Percentiles rank a stretch among this genome's conserved stretches.
Conservation (phyloP, 1,284 basidiomycete genomes). For the Stereum hirsutum region DNA sequence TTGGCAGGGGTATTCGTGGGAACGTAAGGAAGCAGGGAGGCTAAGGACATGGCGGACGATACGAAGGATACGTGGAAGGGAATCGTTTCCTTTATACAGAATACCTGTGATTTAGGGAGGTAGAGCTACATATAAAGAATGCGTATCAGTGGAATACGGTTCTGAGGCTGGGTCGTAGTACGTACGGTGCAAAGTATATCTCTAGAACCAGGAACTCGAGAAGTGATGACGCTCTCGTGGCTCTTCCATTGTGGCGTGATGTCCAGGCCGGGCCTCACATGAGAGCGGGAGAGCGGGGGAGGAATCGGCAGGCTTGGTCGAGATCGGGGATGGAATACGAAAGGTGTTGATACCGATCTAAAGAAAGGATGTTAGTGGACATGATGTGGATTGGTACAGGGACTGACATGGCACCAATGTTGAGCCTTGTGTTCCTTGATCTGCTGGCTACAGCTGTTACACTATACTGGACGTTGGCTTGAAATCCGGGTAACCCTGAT, state of each 20-base stretch:
- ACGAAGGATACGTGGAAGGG: constrained; percentile 57
- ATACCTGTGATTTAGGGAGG: constrained; percentile 46
- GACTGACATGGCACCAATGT: constrained; percentile 34
- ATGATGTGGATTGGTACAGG: neutral
- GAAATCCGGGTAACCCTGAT: constrained; percentile 58
- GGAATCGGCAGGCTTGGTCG: constrained; percentile 50
- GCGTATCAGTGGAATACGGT: neutral
- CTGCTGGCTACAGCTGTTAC: constrained; percentile 39
- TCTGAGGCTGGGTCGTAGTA: neutral
- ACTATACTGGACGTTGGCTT: constrained; percentile 48
- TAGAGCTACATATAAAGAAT: constrained; percentile 28
- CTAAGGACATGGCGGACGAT: constrained; percentile 45
- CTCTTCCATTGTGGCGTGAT: constrained; percentile 40
- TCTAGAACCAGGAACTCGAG: constrained; percentile 28
- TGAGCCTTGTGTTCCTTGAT: constrained; percentile 29
- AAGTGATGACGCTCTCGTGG: constrained; percentile 33
- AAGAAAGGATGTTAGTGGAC: neutral
- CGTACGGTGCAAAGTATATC: constrained; percentile 35
- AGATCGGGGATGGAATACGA: constrained; percentile 58
- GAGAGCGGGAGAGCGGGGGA: constrained; percentile 24
- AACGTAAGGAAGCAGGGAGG: constrained; percentile 43
- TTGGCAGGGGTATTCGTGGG: constrained; percentile 25
- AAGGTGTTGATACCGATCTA: constrained; percentile 45
- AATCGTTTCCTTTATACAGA: constrained; percentile 46
- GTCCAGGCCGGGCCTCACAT: constrained; percentile 26